These are phyloP conservation scores for Tolypocladium ovalisporum DNA, from an alignment of 2,329 filamentous ascomycete genomes.

Conservation along the genomic window DNA sequence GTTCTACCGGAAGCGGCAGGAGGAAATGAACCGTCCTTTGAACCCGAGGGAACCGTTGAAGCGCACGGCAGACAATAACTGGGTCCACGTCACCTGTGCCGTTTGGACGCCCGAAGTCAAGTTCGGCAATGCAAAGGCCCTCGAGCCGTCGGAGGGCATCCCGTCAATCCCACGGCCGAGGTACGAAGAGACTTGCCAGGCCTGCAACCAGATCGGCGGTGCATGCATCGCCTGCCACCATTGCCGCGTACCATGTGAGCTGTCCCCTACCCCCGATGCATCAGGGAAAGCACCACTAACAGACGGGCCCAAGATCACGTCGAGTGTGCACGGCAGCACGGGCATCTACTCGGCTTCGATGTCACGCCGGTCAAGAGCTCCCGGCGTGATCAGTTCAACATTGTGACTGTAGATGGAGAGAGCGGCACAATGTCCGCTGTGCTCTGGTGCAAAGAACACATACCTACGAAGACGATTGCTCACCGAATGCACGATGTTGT, in stretches of 20 bases:
- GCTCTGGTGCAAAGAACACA: slow-evolving; percentile 87
- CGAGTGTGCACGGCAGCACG: slow-evolving; percentile 77
- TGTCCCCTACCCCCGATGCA: slow-evolving; percentile 9
- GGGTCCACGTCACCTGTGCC: slow-evolving; percentile 92
- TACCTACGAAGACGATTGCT: slow-evolving; percentile 57
- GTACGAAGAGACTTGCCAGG: slow-evolving; percentile 71
- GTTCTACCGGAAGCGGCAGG: slow-evolving; percentile 73
- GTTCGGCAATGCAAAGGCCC: slow-evolving; percentile 72
- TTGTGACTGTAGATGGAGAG: slow-evolving; percentile 72
- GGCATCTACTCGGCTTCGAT: slow-evolving; percentile 81
- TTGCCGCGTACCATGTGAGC: slow-evolving; percentile 45
- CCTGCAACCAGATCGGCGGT: slow-evolving; percentile 65
- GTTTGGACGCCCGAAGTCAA: slow-evolving; percentile 88
- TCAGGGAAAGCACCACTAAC: slow-evolving; percentile 2
- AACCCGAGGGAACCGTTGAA: slow-evolving; percentile 87
- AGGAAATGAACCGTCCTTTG: slow-evolving; percentile 70
- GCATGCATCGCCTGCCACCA: slow-evolving; percentile 77
- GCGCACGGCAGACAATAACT: slow-evolving; percentile 91
- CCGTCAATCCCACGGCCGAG: slow-evolving; percentile 63
- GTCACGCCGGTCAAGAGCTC: slow-evolving; percentile 83
- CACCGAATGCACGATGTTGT: slow-evolving; percentile 71
- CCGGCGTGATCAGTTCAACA: slow-evolving; percentile 67
- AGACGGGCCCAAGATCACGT: slow-evolving; percentile 45
- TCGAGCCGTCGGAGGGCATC: slow-evolving; percentile 85
- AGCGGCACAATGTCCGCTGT: slow-evolving; percentile 73